Evolutionary conservation across 768 basidiomycete species (phyloP), one percentile per base, ranked within the genome.

Genomic region (Macrolepiota dolichaula): DNA sequence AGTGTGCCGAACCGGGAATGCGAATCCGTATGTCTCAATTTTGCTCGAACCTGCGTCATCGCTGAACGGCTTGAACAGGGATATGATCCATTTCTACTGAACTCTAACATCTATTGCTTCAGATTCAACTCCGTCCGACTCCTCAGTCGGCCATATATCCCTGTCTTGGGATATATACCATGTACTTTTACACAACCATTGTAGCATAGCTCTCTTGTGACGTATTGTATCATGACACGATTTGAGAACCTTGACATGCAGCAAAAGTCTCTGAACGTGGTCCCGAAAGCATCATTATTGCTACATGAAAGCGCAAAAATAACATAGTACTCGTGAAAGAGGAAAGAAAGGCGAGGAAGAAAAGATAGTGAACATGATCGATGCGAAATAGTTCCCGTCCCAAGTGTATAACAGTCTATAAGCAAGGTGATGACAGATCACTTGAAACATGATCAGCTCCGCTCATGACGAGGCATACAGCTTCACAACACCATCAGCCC

Each of bases 401-500:
- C 66, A 70, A 71, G 70, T 75, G 73, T 72, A 71, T 73, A 67
- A 65, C 63, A 65, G 67, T 76, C 71, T 75, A 76, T 69, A 65
- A 71, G 63, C 65, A 64, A 69, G 62, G 63, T 52, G 62, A 62
- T 55, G 50, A 58, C 54, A 61, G 62, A 59, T 63, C 32, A 55
- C 42, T 52, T 61, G 52, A 62, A 63, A 65, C 50, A 62, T 59
- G 67, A 66, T 61, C 67, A 55, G 40, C 51, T 62, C 64, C 64
- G 63, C 74, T 80, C 80, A 92, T 76, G 90, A 93, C 68, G 90
- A 91, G 63, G 91, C 90, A 72, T 92, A 97, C 27, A 98, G 79
- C 74, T 94, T 94, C 62, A 98, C 87, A 49, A 94, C 89, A 27
- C 96, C 95, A 74, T 98, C 96, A 12, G 94, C 93, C n/a, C 96